phyloP scores from a whole-genome alignment of 306 rosid species.

The Quillaja saponaria region DNA sequence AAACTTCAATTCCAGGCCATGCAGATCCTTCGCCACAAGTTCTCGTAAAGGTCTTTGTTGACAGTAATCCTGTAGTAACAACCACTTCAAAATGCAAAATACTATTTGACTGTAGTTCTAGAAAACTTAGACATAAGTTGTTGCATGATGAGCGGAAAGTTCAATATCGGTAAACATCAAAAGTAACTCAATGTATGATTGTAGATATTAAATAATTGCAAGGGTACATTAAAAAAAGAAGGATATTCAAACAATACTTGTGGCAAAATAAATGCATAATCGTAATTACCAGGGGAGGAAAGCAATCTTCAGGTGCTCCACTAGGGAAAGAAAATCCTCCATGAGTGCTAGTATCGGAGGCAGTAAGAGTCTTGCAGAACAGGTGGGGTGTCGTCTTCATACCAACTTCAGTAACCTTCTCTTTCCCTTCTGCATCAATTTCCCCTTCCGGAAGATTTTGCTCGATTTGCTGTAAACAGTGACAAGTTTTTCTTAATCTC shows the following conservation, averaged over 20 bases:
- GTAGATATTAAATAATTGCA: too few relatives aligned
- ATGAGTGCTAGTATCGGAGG: conserved; percentile 98
- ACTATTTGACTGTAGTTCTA: background rate
- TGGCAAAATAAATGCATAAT: conserved; percentile 1
- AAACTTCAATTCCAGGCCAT: conserved; percentile 88
- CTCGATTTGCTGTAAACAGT: conserved; percentile 52
- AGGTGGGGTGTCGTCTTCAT: conserved; percentile 91
- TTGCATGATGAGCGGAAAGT: background rate
- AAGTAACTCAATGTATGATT: too few relatives aligned
- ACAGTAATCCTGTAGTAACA: conserved; percentile 66
- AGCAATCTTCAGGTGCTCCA: conserved; percentile 98
- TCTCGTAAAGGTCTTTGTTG: conserved; percentile 96
- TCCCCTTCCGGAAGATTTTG: conserved; percentile 53
- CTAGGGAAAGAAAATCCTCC: conserved; percentile 99
- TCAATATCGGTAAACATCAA: background rate
- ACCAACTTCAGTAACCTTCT: conserved; percentile 61
- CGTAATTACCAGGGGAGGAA: conserved; percentile 87
- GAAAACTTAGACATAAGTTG: background rate
- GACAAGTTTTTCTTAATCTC: too few relatives aligned
- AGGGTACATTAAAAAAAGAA: too few relatives aligned
- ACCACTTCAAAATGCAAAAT: conserved; percentile 6
- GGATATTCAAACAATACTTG: too few relatives aligned
- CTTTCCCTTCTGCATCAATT: conserved; percentile 58
- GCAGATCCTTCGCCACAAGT: conserved; percentile 94
- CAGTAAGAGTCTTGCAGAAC: too few relatives aligned